Evolutionary conservation across 805 yeast genomes (phyloP).

Genomic region (Starmera dryadoides): DNA sequence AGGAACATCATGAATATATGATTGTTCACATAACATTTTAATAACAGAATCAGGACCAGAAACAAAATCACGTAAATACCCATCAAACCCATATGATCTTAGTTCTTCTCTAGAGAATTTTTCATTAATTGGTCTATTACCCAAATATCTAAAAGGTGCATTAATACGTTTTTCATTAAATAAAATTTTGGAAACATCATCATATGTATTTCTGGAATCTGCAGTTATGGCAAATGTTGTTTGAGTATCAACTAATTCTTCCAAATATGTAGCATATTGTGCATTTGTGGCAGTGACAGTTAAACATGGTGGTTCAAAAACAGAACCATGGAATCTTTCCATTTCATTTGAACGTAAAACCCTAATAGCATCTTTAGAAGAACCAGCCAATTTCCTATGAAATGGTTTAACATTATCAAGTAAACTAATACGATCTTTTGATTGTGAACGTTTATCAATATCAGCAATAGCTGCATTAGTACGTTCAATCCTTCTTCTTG

Average conservation of each 20-base stretch:
- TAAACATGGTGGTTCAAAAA: conserved; percentile 72
- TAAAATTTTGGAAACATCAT: conserved; percentile 33
- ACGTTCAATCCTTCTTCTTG: conserved; percentile 5
- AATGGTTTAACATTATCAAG: conserved; percentile 25
- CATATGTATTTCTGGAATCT: conserved; percentile 41
- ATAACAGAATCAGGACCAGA: conserved; percentile 69
- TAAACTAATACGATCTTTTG: conserved; percentile 45
- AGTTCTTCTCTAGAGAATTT: conserved; percentile 29
- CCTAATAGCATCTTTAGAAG: conserved; percentile 30
- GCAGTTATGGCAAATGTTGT: conserved; percentile 62
- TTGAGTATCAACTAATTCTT: conserved; percentile 44
- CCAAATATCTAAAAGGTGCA: conserved; percentile 50
- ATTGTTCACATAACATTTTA: conserved; percentile 57
- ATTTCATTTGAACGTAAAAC: conserved; percentile 31
- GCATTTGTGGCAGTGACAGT: conserved; percentile 48
- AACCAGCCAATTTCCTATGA: conserved; percentile 7
- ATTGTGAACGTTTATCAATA: conserved; percentile 28
- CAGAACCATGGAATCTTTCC: conserved; percentile 29
- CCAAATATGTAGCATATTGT: conserved; percentile 47
- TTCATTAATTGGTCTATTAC: conserved; percentile 12
- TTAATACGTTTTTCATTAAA: conserved; percentile 29
- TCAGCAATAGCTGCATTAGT: conserved; percentile 14
- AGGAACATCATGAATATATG: conserved; percentile 53
- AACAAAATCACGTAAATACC: conserved; percentile 64
- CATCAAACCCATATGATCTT: conserved; percentile 61